phyloP scores from a whole-genome alignment of 805 yeast genomes.

The Pichia cabralensis region DNA sequence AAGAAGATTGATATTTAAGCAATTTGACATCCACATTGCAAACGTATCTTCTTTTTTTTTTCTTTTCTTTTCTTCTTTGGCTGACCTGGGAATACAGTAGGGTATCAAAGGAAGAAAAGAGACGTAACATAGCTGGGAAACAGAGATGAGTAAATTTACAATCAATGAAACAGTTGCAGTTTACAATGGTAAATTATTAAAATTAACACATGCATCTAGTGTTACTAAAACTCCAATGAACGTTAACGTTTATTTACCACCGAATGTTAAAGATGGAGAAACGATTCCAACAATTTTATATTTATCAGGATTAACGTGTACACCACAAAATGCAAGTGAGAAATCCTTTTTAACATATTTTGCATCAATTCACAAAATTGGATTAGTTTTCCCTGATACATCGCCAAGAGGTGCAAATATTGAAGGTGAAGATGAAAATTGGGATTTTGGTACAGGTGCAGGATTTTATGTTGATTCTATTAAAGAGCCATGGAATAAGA shows the following conservation, averaged over 20 bases:
- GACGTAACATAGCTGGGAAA: too few species aligned
- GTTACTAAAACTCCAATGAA: constrained; percentile 65
- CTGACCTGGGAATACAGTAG: too few species aligned
- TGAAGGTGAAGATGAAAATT: constrained; percentile 58
- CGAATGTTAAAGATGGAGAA: constrained; percentile 27
- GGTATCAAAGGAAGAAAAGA: too few species aligned
- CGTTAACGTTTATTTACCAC: constrained; percentile 76
- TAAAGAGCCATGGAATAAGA: constrained; percentile 52
- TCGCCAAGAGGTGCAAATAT: constrained; percentile 82
- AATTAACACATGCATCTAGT: constrained; percentile 63
- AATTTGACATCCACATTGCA: too few species aligned
- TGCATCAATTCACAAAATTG: constrained; percentile 76
- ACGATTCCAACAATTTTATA: constrained; percentile 67
- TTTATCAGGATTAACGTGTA: constrained; percentile 85
- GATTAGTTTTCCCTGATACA: constrained; percentile 90
- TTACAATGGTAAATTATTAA: constrained; percentile 69
- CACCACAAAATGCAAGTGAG: constrained; percentile 88
- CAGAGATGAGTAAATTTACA: constrained; percentile 32
- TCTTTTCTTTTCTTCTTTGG: background rate
- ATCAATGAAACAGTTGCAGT: constrained; percentile 44
- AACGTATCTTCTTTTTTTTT: background rate
- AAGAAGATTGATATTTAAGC: too few species aligned
- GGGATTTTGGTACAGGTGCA: constrained; percentile 93
- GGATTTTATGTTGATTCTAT: constrained; percentile 90
- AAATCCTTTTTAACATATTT: constrained; percentile 81